Conservation (phyloP, 441 rosid species). For the Melastoma candidum region DNA sequence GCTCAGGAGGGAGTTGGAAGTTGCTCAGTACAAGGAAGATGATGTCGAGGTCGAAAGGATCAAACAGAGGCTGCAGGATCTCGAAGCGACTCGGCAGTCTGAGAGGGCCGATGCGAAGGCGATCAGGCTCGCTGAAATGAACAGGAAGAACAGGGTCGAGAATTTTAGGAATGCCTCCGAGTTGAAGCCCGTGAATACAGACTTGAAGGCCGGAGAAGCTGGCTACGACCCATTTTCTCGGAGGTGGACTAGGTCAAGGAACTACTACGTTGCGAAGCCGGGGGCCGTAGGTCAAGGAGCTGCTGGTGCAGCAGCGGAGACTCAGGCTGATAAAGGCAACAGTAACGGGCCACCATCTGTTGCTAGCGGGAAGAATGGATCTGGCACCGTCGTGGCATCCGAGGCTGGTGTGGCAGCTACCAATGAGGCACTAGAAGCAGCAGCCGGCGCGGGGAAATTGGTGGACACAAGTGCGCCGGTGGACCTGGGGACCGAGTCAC, state of each 20-base stretch:
- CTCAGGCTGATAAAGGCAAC: slow-evolving; percentile 22
- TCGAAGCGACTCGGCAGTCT: slow-evolving; percentile 65
- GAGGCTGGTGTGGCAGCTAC: slow-evolving; percentile 53
- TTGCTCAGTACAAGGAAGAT: slow-evolving; percentile 63
- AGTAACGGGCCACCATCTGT: slow-evolving; percentile 18
- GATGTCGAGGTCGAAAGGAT: slow-evolving; percentile 68
- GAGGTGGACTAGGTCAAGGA: slow-evolving; percentile 93
- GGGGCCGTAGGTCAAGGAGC: no score
- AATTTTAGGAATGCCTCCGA: slow-evolving; percentile 91
- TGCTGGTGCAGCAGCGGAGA: slow-evolving; percentile 25
- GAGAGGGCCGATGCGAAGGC: slow-evolving; percentile 70
- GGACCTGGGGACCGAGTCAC: slow-evolving; percentile 67
- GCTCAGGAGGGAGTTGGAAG: slow-evolving; percentile 72
- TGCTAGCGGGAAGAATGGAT: slow-evolving; percentile 18
- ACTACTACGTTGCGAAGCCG: slow-evolving; percentile 57
- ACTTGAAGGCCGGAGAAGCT: slow-evolving; percentile 89
- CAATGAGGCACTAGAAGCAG: slow-evolving; percentile 76
- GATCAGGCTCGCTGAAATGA: slow-evolving; percentile 84
- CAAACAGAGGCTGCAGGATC: slow-evolving; percentile 53
- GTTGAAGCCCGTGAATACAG: slow-evolving; percentile 39
- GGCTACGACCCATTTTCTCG: slow-evolving; percentile 98
- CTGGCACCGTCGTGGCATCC: slow-evolving; percentile 10
- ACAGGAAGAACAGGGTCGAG: slow-evolving; percentile 84
- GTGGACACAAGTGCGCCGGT: slow-evolving; percentile 93
- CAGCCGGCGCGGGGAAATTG: slow-evolving; percentile 94